Percentiles rank a stretch among this genome's conserved stretches.
phyloP scores from a whole-genome alignment of 140 eudicot species.

The Bidens hawaiensis region DNA sequence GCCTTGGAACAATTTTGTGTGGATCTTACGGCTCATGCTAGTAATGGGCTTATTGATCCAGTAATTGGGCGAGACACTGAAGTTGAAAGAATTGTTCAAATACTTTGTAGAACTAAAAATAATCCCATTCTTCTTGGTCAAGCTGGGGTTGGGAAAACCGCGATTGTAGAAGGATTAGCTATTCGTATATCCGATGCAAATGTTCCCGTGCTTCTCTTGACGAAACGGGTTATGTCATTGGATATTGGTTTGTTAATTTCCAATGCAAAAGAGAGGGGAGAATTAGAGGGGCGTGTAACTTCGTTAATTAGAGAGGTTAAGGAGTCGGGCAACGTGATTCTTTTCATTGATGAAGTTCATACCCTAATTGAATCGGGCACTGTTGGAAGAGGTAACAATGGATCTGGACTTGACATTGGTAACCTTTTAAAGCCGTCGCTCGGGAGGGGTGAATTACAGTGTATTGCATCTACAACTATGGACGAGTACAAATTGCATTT shows the following conservation, averaged over 20 bases:
- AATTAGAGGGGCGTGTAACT: slow-evolving; percentile 77
- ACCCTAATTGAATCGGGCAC: slow-evolving; percentile 76
- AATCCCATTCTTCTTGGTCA: slow-evolving; percentile 93
- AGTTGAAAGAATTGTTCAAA: slow-evolving; percentile 74
- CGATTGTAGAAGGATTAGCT: slow-evolving; percentile 86
- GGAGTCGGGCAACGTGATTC: slow-evolving; percentile 70
- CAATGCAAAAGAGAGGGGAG: slow-evolving; percentile 93
- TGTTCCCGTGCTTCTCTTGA: slow-evolving; percentile 62
- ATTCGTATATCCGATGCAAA: slow-evolving; percentile 55
- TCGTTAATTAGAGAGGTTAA: slow-evolving; percentile 69
- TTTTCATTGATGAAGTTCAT: slow-evolving; percentile 91
- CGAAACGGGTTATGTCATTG: slow-evolving; percentile 65
- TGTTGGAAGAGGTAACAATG: slow-evolving; percentile 84
- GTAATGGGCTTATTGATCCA: slow-evolving; percentile 76
- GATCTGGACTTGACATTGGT: slow-evolving; percentile 79
- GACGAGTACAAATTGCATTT: slow-evolving; percentile 77
- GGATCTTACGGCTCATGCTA: slow-evolving; percentile 82
- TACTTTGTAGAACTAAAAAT: slow-evolving; percentile 79
- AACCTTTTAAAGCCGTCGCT: slow-evolving; percentile 85
- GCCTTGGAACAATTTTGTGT: slow-evolving; percentile 77
- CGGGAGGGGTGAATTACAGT: slow-evolving; percentile 91
- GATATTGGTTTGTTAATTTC: slow-evolving; percentile 76
- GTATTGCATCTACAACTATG: slow-evolving; percentile 84
- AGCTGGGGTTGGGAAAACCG: slow-evolving; percentile 94
- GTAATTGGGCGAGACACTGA: slow-evolving; percentile 76